Evolutionary conservation across 257 asterid genomes (phyloP).

Genomic region (Solanum boliviense): DNA sequence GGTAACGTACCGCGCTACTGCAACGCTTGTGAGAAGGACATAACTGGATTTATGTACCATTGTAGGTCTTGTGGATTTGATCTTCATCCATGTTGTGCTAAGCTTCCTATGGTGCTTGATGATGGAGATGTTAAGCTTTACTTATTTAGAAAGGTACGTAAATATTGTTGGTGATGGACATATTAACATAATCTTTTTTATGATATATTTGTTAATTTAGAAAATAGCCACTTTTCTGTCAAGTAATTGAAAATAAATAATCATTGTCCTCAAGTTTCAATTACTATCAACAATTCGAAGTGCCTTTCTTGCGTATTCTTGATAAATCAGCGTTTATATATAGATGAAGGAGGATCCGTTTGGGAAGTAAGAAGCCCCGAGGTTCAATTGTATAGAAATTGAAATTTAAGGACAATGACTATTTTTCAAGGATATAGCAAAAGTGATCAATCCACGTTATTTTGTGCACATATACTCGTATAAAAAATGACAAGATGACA

Average conservation of each 20-base stretch:
- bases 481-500: background rate
- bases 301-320: too few relatives aligned
- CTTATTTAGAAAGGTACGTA: constrained; percentile 39
- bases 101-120: constrained; percentile 77
- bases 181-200: background rate
- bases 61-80: constrained; percentile 81
- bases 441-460: background rate
- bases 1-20: constrained; percentile 69
- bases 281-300: too few relatives aligned
- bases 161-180: background rate
- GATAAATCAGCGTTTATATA: too few relatives aligned
- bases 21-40: constrained; percentile 88
- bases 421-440: background rate
- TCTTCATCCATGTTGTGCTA: constrained; percentile 94
- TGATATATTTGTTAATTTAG: background rate
- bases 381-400: background rate
- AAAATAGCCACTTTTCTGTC: too few relatives aligned
- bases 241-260: background rate
- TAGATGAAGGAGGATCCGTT: too few relatives aligned
- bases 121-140: constrained; percentile 70
- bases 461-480: background rate
- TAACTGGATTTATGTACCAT: constrained; percentile 82
- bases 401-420: background rate
- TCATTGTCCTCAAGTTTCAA: background rate
- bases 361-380: too few relatives aligned